Evolutionary conservation across 2,329 filamentous ascomycete genomes (phyloP), one percentile per base, ranked within the genome.

Genomic region (Ophidiomyces ophidiicola): DNA sequence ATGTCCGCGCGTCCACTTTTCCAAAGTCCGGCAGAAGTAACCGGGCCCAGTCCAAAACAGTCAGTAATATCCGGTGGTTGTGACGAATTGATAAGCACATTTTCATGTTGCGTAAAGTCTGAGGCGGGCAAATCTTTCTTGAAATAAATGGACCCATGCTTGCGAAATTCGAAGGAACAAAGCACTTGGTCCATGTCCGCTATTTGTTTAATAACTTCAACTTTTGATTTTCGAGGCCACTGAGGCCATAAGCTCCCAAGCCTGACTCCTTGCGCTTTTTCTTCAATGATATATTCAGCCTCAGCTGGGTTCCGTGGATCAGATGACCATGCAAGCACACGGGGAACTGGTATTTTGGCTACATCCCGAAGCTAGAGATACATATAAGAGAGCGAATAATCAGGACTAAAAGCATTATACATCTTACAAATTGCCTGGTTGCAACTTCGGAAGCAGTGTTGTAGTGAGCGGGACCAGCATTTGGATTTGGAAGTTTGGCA

Each of bases 401-500:
- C 24, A 26, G 7, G 7, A 26, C 6, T n/a, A n/a, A n/a, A 26
- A 7, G 24, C 24, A 7, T 7, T 7, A 26, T 26, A n/a, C 24
- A 17, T 39, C 49, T 45, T 48, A 55, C 51, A 32, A 55, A 33
- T 18, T 53, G 41, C 11, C 41, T 41, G 14, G 51, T 55, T 2
- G 51, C 53, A 23, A 55, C 48, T 36, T 55, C 50, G 21, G 51
- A 53, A 5, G 53, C 48, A 21, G 41, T 43, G 2, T 42, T 44
- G 32, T 44, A 47, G 25, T 37, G 44, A 6, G 46, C 32, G 33
- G 49, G 47, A 4, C 52, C 51, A 4, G 52, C 52, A 33, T 56
- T 56, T 0, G 52, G 53, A 24, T 54, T 56, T 11, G 51, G 53
- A 17, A 56, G 44, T 36, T 52, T 51, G 5, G 48, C 52, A 36